Evolutionary conservation across 169 alveolate species (phyloP).

Genomic region (Eimeria tenella): DNA sequence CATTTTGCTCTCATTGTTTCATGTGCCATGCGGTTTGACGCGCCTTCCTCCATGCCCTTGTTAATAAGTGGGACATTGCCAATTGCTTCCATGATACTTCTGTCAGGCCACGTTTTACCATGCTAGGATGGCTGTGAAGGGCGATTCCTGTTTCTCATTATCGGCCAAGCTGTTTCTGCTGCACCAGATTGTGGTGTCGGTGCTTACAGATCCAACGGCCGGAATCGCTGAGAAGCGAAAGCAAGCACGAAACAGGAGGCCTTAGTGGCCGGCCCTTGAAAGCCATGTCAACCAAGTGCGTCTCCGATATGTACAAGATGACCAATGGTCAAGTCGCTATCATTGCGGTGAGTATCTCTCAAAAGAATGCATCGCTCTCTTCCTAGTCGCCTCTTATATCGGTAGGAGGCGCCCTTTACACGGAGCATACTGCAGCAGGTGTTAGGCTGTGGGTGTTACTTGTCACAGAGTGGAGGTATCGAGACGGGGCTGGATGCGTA

Average conservation of each 20-base stretch:
- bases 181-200: not conserved
- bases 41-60: too few relatives aligned
- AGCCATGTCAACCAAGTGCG: conserved; percentile 85
- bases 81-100: too few relatives aligned
- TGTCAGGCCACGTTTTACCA: too few relatives aligned
- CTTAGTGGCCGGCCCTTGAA: conserved; percentile 89
- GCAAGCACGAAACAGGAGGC: conserved; percentile 87
- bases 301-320: conserved; percentile 87
- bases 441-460: not conserved
- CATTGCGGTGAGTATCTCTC: conserved; percentile 85
- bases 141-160: too few relatives aligned
- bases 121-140: too few relatives aligned
- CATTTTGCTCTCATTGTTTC: not conserved
- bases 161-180: too few relatives aligned
- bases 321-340: conserved; percentile 89
- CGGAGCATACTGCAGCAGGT: not conserved
- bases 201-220: conserved; percentile 79
- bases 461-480: conserved; percentile 90
- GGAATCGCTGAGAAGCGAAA: conserved; percentile 62
- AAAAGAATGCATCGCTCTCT: not conserved
- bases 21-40: too few relatives aligned
- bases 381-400: not conserved
- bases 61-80: too few relatives aligned
- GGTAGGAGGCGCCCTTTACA: not conserved
- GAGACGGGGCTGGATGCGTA: conserved; percentile 89